Base-by-base conservation (phyloP, 345 rosid genomes). In the Aegle marmelos region DNA sequence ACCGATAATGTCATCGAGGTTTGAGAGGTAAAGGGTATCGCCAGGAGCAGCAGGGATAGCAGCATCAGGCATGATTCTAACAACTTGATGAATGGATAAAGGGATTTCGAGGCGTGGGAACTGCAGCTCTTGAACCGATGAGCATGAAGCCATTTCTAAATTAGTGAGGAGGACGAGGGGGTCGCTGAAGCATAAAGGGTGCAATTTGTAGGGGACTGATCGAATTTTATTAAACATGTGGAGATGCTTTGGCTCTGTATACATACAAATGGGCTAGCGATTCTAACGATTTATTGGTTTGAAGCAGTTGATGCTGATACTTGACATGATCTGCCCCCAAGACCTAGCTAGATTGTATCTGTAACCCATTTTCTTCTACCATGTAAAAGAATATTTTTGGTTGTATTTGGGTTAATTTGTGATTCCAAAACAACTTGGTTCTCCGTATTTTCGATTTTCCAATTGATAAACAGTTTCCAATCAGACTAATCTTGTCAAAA, bases 1-100 rank as follows among this genome's bases (percentile, higher is more conserved):
- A 68, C 97, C 98, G 22, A 93, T 79, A 7, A 85, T 82, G 76
- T 95, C 95, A 62, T 95, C 97, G 25, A 95, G 94, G 82, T 95
- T 95, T 25, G 98, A 95, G 79, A 93, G 95, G 85, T 93, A 95
- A 63, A 93, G 96, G 58, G 61, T 82, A 73, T 85, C 89, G 24
- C 88, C 78, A 34, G 79, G 79, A 30, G 72, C 66, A 17, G 83
- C 87, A 16, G 95, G 89, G 60, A 85, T 84, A 21, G 95, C 91
- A 7, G 79, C 86, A 2, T 96, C 86, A 0, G 96, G 99, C 70
- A 75, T 31, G 30, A 95, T 92, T 0, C 80, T 71, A 68, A 85
- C 36, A 45, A 74, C 73, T 71, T 62, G 56, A 56, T 72, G 79
- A 33, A 87, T 82, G 21, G 80, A 87, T 11, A 91, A 59, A 21